These are phyloP conservation scores for Ophiorrhiza pumila DNA, from an alignment of 257 asterid species.

Conservation along the genomic window DNA sequence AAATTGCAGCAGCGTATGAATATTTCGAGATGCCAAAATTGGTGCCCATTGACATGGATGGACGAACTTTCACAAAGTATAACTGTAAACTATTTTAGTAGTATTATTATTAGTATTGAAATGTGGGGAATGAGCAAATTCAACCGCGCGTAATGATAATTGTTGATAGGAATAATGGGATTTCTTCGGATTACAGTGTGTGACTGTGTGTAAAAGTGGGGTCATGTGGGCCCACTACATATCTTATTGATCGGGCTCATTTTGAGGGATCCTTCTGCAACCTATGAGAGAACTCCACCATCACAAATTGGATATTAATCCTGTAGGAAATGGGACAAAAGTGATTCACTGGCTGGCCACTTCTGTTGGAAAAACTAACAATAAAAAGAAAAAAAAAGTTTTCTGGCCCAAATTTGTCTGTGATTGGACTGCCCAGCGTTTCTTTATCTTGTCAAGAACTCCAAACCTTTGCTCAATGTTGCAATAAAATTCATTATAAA, in stretches of 20 bases:
- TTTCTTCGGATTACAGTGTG: no score
- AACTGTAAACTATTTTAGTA: no score
- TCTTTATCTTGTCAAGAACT: no score
- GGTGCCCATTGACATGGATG: conserved; percentile 14
- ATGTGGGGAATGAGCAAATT: no score
- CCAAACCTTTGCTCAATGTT: no score
- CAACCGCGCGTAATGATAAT: no score
- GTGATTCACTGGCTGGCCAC: not conserved
- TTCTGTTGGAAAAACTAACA: no score
- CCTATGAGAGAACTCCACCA: not conserved
- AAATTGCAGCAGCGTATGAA: not conserved
- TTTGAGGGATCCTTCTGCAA: not conserved
- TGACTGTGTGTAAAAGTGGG: not conserved
- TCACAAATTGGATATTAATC: not conserved
- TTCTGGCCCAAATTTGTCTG: not conserved
- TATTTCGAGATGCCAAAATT: not conserved
- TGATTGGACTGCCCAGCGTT: no score
- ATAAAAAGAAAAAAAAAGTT: no score
- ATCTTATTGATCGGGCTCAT: not conserved
- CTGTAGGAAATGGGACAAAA: not conserved
- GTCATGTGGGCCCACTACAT: not conserved
- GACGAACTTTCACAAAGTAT: not conserved
- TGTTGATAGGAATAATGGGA: no score
- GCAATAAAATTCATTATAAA: no score
- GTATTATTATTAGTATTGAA: no score